Percentiles rank a stretch among this genome's conserved stretches.
phyloP scores from a whole-genome alignment of 2,329 filamentous ascomycete species.

The Phaeoacremonium minimum region DNA sequence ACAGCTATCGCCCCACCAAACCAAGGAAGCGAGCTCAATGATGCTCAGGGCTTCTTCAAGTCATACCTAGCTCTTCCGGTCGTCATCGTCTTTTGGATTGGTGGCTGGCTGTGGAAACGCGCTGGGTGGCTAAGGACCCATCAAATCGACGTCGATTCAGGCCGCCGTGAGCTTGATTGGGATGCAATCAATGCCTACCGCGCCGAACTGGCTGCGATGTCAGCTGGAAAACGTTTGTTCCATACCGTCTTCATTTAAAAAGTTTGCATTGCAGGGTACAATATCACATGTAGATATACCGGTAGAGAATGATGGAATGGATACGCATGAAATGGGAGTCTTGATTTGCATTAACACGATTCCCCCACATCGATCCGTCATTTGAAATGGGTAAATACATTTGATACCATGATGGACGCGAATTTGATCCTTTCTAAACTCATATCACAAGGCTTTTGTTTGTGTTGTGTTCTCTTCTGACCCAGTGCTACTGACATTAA shows the following conservation, averaged over 20 bases:
- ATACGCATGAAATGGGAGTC: too few species aligned
- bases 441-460: too few species aligned
- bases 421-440: too few species aligned
- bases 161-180: constrained; percentile 59
- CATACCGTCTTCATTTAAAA: constrained; percentile 21
- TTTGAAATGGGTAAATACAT: too few species aligned
- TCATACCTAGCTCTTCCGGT: constrained; percentile 49
- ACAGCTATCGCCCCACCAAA: constrained; percentile 32
- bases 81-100: constrained; percentile 47
- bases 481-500: too few species aligned
- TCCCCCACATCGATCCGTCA: too few species aligned
- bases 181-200: constrained; percentile 48
- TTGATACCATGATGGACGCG: too few species aligned
- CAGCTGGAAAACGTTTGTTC: constrained; percentile 36
- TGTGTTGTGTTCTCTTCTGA: too few species aligned
- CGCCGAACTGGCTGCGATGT: constrained; percentile 35
- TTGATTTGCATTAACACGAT: too few species aligned
- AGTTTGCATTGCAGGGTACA: too few species aligned
- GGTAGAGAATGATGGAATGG: too few species aligned
- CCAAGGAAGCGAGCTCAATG: constrained; percentile 22
- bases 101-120: constrained; percentile 62
- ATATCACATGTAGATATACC: too few species aligned
- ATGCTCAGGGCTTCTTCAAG: constrained; percentile 46
- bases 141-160: constrained; percentile 65
- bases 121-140: constrained; percentile 49